These are phyloP conservation scores for Rehmannia glutinosa DNA, from an alignment of 257 asterid species.

Conservation along the genomic window DNA sequence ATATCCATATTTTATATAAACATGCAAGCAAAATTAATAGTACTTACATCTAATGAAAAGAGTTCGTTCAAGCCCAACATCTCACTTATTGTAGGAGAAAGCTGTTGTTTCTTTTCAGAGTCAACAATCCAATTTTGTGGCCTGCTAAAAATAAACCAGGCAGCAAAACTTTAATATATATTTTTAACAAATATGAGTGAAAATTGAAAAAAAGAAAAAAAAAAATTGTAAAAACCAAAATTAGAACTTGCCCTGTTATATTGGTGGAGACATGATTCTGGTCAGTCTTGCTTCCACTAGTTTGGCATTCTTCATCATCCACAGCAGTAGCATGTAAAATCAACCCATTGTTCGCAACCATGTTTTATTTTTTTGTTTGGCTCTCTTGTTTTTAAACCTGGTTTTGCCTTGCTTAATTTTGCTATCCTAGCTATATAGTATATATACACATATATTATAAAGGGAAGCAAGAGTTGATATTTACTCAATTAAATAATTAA, in stretches of 20 bases:
- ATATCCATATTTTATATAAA: too few species aligned
- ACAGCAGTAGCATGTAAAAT: conserved; percentile 7
- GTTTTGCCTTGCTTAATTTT: background rate
- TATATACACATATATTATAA: background rate
- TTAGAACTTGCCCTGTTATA: conserved; percentile 31
- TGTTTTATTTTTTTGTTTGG: background rate
- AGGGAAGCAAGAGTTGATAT: background rate
- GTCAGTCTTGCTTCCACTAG: conserved; percentile 18
- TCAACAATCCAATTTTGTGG: conserved; percentile 23
- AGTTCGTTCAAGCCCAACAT: conserved; percentile 56
- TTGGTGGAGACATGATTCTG: conserved; percentile 39
- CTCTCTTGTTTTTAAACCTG: background rate
- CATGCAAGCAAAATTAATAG: too few species aligned
- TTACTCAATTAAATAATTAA: background rate
- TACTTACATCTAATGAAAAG: conserved; percentile 42
- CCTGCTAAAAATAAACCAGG: conserved; percentile 25
- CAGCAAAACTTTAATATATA: too few species aligned
- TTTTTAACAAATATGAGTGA: too few species aligned
- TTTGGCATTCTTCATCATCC: conserved; percentile 47
- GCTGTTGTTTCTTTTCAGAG: conserved; percentile 17
- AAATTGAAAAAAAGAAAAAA: background rate
- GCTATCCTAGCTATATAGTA: conserved; percentile 7
- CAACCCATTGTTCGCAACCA: conserved; percentile 34
- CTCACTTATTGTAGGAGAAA: conserved; percentile 27
- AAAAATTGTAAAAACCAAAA: too few species aligned